Evolutionary conservation across 495 filamentous ascomycete species (phyloP), one percentile per base, ranked within the genome.

Genomic region (Darksidea phi): DNA sequence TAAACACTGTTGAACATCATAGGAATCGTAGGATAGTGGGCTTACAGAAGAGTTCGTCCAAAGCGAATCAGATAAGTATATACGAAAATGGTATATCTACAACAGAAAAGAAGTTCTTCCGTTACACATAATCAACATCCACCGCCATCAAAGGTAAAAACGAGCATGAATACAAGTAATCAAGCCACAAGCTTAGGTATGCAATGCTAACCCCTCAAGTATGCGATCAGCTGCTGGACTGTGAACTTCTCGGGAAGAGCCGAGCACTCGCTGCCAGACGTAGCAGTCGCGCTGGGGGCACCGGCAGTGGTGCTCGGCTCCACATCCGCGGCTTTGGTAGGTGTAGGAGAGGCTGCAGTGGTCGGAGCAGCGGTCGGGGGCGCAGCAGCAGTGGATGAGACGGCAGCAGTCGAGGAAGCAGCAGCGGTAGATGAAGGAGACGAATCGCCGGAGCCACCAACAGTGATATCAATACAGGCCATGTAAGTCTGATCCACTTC

Each of bases 401-500:
- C 59, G 20, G 56, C 20, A 36, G 51, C n/a, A 36, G 61, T 26
- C 12, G 70, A 61, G 6, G 66, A 62, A 26, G 71, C 62, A 58
- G 65, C 51, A 32, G 79, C 78, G 47, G 75, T 68, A 49, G 75
- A 76, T 10, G 73, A 73, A 34, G 72, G 73, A 41, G 71, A 32
- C 28, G 28, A 32, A 10, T 10, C 69, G 12, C 66, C 62, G 25
- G 67, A 62, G 50, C 65, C 70, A 20, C 67, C 67, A 41, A 86
- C 70, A 41, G 80, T 82, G 72, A 90, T 88, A 70, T 91, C 87
- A 64, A 88, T 69, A 69, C 86, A 89, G 42, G 80, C 80, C 79
- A 90, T 84, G 63, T 90, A 90, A 25, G 86, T 88, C 78, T 91
- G 87, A 47, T 81, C 79, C 34, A 85, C 82, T 7, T 78, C 80